Base-by-base conservation (phyloP, 108 stramenopile species). In the Poteriospumella lacustris region DNA sequence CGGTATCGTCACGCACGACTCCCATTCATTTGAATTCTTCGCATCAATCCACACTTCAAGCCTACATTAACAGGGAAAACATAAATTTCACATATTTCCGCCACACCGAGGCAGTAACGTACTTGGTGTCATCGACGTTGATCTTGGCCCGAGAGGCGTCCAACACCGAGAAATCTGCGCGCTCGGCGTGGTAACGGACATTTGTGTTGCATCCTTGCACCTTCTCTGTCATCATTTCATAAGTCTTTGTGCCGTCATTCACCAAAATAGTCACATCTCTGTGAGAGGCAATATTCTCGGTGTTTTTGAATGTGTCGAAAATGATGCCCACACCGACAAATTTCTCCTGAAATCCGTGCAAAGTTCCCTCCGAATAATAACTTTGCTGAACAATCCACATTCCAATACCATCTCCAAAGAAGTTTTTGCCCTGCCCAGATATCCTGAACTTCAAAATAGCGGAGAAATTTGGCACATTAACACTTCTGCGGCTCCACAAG, bases 291-390 rank as follows among this genome's bases (percentile, higher is more conserved):
- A 64, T 67, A 19, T 47, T 58, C 56, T 89, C 88, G 34, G 64
- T 78, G 80, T 89, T 89, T 29, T 68, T 56, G 58, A 88, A 89
- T 2, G 88, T 89, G 80, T 89, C 88, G 29, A 88, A 80, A 34
- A 89, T 72, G 41, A 89, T 68, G 0, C 85, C 87, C 39, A 89
- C 31, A 33, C 88, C 88, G 42, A 43, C 59, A 44, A 79, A 88
- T 29, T 41, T 83, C 26, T 80, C 80, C 0, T 29, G 44, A 47
- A 83, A 77, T 0, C 86, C 87, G 44, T 86, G 85, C 38, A 87
- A 58, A 15, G 47, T 59, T 24, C 87, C 87, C 0, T 64, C 58
- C 59, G 47, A 72, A 59, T 73, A 62, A 39, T 44, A 38, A 12
- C 33, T 34, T 1, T 39, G 31, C 41, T 80, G 59, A 0, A 80